Evolutionary conservation across 331 rosid species (phyloP).

Genomic region (Pyrus hybrid): DNA sequence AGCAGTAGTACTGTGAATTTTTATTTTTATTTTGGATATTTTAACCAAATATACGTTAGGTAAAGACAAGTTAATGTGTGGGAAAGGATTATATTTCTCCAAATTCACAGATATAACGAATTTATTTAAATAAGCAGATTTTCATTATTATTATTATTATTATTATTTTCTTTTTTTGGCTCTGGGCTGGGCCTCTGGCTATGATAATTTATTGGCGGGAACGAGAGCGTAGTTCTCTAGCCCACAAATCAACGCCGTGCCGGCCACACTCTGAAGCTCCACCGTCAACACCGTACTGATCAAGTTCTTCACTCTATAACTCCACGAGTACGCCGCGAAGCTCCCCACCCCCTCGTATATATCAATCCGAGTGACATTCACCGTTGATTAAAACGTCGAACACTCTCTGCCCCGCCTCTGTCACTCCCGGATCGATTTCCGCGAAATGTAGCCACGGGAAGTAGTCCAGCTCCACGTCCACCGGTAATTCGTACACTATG

Average conservation of each 20-base stretch:
- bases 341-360: constrained; percentile 55
- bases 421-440: constrained; percentile 60
- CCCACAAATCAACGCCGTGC: constrained; percentile 66
- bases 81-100: too few species aligned
- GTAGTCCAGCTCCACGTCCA: constrained; percentile 88
- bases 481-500: constrained; percentile 48
- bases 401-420: constrained; percentile 56
- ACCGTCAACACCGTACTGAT: constrained; percentile 45
- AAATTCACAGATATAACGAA: too few species aligned
- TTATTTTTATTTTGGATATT: too few species aligned
- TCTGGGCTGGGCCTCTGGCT: too few species aligned
- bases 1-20: too few species aligned
- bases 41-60: too few species aligned
- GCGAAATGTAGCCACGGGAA: constrained; percentile 83
- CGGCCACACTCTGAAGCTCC: constrained; percentile 55
- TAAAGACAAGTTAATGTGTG: too few species aligned
- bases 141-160: too few species aligned
- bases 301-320: constrained; percentile 59
- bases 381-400: constrained; percentile 61
- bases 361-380: constrained; percentile 54
- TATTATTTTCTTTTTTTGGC: too few species aligned
- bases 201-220: too few species aligned
- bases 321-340: constrained; percentile 65
- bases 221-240: constrained; percentile 15
- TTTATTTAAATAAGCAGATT: too few species aligned